These are phyloP conservation scores for Musa beccarii DNA, from an alignment of 176 grass and related monocot species.

Conservation along the genomic window DNA sequence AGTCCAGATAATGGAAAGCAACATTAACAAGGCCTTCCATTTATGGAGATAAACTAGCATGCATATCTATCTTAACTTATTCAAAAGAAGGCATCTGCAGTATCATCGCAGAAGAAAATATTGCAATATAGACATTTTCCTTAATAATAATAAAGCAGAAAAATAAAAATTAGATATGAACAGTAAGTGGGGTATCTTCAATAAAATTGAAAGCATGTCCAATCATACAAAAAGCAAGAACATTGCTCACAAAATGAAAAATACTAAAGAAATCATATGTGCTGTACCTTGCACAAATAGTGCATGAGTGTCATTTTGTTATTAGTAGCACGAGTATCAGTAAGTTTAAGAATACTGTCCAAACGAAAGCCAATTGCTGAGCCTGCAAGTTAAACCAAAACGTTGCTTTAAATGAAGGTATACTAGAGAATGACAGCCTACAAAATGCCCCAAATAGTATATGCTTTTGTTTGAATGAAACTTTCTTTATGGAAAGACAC, in stretches of 20 bases:
- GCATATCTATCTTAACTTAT: neutral
- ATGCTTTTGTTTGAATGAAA: neutral
- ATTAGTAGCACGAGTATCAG: conserved; percentile 96
- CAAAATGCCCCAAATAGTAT: neutral
- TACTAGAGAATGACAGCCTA: neutral
- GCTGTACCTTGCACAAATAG: conserved; percentile 86
- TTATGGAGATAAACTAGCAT: neutral
- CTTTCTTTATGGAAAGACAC: neutral
- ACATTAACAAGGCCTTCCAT: neutral
- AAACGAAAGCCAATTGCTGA: conserved; percentile 86
- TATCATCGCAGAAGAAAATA: neutral
- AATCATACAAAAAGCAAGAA: neutral
- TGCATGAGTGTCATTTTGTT: conserved; percentile 98
- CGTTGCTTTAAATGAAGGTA: neutral
- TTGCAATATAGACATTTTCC: neutral
- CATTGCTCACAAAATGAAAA: conserved; percentile 12
- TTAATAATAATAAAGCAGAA: neutral
- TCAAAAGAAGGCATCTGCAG: neutral
- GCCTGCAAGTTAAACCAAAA: conserved; percentile 45
- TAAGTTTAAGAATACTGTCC: conserved; percentile 97
- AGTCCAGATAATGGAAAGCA: neutral
- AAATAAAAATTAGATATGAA: neutral
- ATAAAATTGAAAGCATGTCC: neutral
- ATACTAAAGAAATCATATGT: conserved; percentile 13
- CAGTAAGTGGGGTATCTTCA: neutral